Conservation (phyloP, 148 eudicot genomes). For the Camellia granthamiana region DNA sequence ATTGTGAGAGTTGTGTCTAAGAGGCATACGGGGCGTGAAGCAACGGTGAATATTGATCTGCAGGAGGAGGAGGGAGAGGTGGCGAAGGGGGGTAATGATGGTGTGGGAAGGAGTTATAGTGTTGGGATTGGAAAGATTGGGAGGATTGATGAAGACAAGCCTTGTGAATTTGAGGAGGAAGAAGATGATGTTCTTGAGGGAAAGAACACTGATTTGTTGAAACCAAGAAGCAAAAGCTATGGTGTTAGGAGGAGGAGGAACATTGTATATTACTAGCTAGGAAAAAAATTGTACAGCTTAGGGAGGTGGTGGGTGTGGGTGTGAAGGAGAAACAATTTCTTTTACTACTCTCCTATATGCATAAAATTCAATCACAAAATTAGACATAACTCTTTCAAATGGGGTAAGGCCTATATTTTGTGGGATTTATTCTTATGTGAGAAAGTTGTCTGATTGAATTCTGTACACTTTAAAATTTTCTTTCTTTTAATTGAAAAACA, state of each 20-base stretch:
- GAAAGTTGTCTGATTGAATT: too few species aligned
- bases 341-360: too few species aligned
- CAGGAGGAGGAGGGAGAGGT: not conserved
- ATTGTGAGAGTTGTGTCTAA: not conserved
- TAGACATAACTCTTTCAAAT: too few species aligned
- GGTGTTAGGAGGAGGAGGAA: not conserved
- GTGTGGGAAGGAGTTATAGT: conserved; percentile 18
- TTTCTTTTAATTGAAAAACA: too few species aligned
- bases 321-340: too few species aligned
- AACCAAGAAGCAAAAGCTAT: conserved; percentile 11
- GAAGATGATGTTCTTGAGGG: conserved; percentile 6
- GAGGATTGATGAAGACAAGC: conserved; percentile 33
- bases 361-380: too few species aligned
- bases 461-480: too few species aligned
- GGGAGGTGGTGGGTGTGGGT: too few species aligned
- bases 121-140: conserved; percentile 30
- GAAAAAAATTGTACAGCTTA: too few species aligned
- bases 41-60: conserved; percentile 18
- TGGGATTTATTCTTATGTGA: too few species aligned
- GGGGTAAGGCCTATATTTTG: too few species aligned
- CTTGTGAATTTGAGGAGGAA: conserved; percentile 27
- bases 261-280: too few species aligned
- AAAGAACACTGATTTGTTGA: not conserved
- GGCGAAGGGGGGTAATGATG: not conserved
- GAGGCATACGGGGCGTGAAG: not conserved